Percentiles rank a stretch among this genome's conserved stretches.
These are phyloP conservation scores for Pseudogymnoascus sp. DNA, from an alignment of 2,329 filamentous ascomycete species.

Conservation along the genomic window DNA sequence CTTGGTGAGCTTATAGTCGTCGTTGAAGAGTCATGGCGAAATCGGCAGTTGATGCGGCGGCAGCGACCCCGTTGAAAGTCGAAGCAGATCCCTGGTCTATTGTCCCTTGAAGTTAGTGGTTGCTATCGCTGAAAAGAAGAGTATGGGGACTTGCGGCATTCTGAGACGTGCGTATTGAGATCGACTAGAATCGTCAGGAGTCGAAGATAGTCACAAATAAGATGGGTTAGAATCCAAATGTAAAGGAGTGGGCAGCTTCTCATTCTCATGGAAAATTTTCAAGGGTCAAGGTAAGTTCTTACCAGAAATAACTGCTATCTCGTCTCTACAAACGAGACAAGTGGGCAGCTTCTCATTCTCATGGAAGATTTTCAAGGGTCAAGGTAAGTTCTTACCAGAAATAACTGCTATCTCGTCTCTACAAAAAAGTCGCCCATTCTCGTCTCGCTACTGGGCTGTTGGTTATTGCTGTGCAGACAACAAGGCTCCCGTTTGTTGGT, in stretches of 20 bases:
- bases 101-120: conserved; percentile 15
- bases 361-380: neutral
- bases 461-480: neutral
- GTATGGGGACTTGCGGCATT: conserved; percentile 14
- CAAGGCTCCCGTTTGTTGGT: neutral
- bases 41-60: conserved; percentile 16
- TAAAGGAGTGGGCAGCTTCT: neutral
- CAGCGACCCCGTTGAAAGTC: conserved; percentile 18
- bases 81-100: conserved; percentile 17
- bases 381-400: neutral
- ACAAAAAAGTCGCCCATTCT: neutral
- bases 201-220: neutral
- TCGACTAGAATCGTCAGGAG: neutral
- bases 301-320: neutral
- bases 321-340: neutral
- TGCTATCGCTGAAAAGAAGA: conserved; percentile 10
- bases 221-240: neutral
- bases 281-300: neutral
- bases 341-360: neutral
- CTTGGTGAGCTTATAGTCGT: conserved; percentile 13
- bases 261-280: neutral
- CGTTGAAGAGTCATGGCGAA: conserved; percentile 16
- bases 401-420: neutral
- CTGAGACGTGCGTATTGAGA: conserved; percentile 10
- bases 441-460: neutral